Evolutionary conservation across 371 early-diverging fungal genomes (phyloP), one percentile per base, ranked within the genome.

Genomic region (Zychaea mexicana): DNA sequence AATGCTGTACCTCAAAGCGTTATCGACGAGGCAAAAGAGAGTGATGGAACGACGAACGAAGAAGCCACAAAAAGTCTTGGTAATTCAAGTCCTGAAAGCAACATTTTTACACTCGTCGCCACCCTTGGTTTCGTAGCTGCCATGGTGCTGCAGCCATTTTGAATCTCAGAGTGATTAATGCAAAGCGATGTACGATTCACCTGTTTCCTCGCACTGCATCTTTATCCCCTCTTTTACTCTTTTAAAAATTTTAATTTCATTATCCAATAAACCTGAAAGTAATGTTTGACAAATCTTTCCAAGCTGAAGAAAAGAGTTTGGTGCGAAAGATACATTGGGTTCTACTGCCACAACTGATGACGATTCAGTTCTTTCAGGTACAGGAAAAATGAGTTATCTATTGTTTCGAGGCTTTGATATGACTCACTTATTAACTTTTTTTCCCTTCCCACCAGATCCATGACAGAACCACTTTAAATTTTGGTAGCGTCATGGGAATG

Each of bases 401-500:
- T 36, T 10, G 15, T 2, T 2, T 36, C 15, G 36, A 10, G 8
- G 0, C 10, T 0, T 36, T 10, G 36, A 15, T 15, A 36, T 8
- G 15, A 36, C 1, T 36, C 36, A 15, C 36, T n/a, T n/a, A 46
- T 7, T 46, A 46, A 15, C 6, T 1, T 15, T 1, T 3, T 59
- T 26, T 30, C 19, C 55, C 15, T 39, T 15, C 24, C 28, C 31
- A 57, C 45, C 56, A 72, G 67, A 69, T 57, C 27, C 57, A 64
- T 61, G 69, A 72, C 33, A 72, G 64, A 31, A 60, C 66, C 5
- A 49, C 67, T 5, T 13, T 70, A 4, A 67, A 64, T 10, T 67
- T 64, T 61, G 60, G 64, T 5, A 59, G 57, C 21, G 59, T 57
- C 3, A 42, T 71, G 24, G 63, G 61, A n/a, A 39, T 67, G 22